phyloP scores from a whole-genome alignment of 1,284 basidiomycete genomes.

The Ganoderma lucidum region DNA sequence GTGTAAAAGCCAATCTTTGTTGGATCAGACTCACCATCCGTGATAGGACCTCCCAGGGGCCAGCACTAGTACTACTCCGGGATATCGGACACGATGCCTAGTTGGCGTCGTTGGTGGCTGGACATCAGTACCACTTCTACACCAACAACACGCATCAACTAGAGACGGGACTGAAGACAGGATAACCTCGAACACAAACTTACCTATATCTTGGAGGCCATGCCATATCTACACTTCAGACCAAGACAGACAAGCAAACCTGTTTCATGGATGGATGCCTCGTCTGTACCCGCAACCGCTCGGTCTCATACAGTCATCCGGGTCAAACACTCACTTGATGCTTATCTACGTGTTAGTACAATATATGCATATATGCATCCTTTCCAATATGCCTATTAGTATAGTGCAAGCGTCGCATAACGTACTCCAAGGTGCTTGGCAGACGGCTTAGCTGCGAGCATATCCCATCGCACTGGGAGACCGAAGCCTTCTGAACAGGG shows the following conservation, averaged over 20 bases:
- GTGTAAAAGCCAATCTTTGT: slow-evolving; percentile 19
- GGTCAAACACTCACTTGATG: background rate
- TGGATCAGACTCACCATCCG: background rate
- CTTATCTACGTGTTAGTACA: background rate
- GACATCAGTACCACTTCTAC: too few species aligned
- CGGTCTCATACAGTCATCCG: background rate
- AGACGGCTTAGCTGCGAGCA: slow-evolving; percentile 24
- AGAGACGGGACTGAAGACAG: too few species aligned
- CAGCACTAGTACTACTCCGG: slow-evolving; percentile 61
- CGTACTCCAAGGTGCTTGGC: background rate
- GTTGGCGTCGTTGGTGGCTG: slow-evolving; percentile 65
- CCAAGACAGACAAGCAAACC: too few species aligned
- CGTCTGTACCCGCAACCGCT: background rate
- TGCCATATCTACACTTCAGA: too few species aligned
- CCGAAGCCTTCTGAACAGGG: slow-evolving; percentile 69
- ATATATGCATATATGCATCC: background rate
- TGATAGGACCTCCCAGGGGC: slow-evolving; percentile 59
- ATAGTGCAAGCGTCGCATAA: background rate
- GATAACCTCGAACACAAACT: too few species aligned
- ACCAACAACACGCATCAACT: too few species aligned
- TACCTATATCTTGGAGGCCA: too few species aligned
- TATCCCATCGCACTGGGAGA: slow-evolving; percentile 51
- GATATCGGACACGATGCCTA: slow-evolving; percentile 40
- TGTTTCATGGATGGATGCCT: background rate
- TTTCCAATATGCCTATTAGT: background rate